Evolutionary conservation across 2,329 filamentous ascomycete species (phyloP), one percentile per base, ranked within the genome.

Genomic region (Clonostachys rhizophaga): DNA sequence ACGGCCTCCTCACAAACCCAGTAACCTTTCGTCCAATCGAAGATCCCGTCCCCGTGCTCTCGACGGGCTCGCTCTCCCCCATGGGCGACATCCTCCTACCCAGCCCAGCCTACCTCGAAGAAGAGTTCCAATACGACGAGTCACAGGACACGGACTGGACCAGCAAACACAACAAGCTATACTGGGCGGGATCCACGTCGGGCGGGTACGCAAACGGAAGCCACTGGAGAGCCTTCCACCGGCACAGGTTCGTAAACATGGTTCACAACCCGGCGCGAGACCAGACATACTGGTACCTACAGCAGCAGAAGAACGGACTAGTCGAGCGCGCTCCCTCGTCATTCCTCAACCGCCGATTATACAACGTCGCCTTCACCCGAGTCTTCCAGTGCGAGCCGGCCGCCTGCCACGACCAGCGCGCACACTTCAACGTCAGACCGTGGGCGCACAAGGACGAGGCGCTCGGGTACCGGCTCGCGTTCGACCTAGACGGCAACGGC

Each of bases 151-250:
- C 69, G 0, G 55, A 61, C 0, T 83, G 78, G 77, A 58, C 71
- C 1, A 42, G 63, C 6, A 84, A 83, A 53, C 52, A 52, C 2
- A 70, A 74, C 35, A 71, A 69, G 3, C 54, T 82, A 0, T 83
- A 82, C 56, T 83, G 79, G 80, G 70, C 72, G 0, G 79, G 79
- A 0, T 78, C 73, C 0, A 79, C 69, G 0, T 81, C 78, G 0
- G 79, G 78, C 3, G 76, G 69, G 0, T 70, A 62, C 37, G 62
- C 59, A 1, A 50, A 51, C 1, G 56, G 61, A 10, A 51, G 58
- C 2, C 47, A 56, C 1, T 79, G 75, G 75, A 52, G 50, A 1
- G 44, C 58, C 2, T 70, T 65, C 39, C 78, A 81, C 17, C 68
- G 78, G 2, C 74, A 79, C 54, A 56, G 75, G 49, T 68, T 74